Base-by-base conservation (phyloP, 2,329 filamentous ascomycete genomes). In the Pseudopyrenochaeta lycopersici region DNA sequence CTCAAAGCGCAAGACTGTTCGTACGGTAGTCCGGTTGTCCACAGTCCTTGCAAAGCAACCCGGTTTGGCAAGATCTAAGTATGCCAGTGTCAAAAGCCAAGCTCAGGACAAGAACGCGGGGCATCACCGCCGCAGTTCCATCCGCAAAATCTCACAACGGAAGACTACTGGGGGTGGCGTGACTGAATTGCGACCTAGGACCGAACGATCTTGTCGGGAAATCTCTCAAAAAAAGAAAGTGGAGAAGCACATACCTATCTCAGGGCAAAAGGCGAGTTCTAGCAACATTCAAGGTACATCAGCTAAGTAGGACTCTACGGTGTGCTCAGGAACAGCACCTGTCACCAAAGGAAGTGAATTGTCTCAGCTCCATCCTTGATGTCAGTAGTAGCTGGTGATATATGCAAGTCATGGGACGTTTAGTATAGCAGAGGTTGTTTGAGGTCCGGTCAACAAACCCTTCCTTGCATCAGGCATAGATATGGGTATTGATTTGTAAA, bases 21-120 rank as follows among this genome's bases (percentile, higher is more conserved):
- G 27, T 44, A 55, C 11, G 15, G 1, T 39, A 36, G n/a, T 20
- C 1, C 17, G 38, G 1, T 45, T 41, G 7, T n/a, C 18, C 9
- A n/a, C 35, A n/a, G 20, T 21, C n/a, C 33, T 41, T 14, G 15
- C 44, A 20, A 58, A 55, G 36, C 52, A 40, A 29, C 12, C 23
- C 18, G 52, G 52, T n/a, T 30, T 58, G 27, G 31, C 50, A 9
- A 42, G 32, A 7, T 58, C 52, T 3, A 62, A 46, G 33, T 36
- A 55, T 11, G 42, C 54, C 10, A 21, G 2, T 31, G 6, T 7
- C 12, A 21, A 20, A 5, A 9, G 4, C 9, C 23, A 27, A 9
- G 9, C 4, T 21, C 18, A 39, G 17, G 14, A 10, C 9, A 39
- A 21, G 20, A 1, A 14, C 11, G 18, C 36, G 4, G 18, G 21